Conservation (phyloP, 73 alveolate genomes). For the Paramecium tetraurelia region DNA sequence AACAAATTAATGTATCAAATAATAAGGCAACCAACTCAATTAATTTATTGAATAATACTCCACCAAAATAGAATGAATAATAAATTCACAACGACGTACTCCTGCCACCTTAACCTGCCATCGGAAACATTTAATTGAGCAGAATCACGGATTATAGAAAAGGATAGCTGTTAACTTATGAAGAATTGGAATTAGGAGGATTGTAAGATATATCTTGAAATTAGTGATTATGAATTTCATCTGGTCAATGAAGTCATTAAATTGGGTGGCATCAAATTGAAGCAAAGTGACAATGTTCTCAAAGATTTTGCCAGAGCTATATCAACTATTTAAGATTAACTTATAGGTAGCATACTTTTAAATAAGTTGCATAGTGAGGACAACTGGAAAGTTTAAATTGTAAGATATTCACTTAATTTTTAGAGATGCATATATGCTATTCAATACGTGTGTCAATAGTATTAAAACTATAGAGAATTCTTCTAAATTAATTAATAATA, state of each 20-base stretch:
- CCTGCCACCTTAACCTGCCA: neutral
- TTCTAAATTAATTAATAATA: slow-evolving; percentile 14
- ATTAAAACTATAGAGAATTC: slow-evolving; percentile 34
- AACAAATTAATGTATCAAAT: neutral
- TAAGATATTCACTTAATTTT: neutral
- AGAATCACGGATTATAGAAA: neutral
- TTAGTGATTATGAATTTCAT: slow-evolving; percentile 45
- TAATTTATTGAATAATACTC: neutral
- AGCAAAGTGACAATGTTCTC: neutral
- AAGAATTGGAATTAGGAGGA: slow-evolving; percentile 47
- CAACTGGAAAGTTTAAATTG: slow-evolving; percentile 17
- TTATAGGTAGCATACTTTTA: slow-evolving; percentile 45
- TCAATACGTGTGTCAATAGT: neutral
- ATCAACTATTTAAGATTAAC: neutral
- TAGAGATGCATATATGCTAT: slow-evolving; percentile 37
- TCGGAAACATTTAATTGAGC: neutral
- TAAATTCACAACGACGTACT: neutral
- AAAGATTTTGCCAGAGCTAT: slow-evolving; percentile 12
- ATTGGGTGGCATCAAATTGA: slow-evolving; percentile 30
- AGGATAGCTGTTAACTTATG: slow-evolving; percentile 28
- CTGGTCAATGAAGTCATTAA: slow-evolving; percentile 9
- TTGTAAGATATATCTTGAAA: neutral
- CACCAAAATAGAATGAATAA: neutral
- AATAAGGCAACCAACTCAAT: neutral
- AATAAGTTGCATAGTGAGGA: slow-evolving; percentile 42